Base-by-base conservation (phyloP, 78 protist genomes). In the Salpingoeca rosetta region DNA sequence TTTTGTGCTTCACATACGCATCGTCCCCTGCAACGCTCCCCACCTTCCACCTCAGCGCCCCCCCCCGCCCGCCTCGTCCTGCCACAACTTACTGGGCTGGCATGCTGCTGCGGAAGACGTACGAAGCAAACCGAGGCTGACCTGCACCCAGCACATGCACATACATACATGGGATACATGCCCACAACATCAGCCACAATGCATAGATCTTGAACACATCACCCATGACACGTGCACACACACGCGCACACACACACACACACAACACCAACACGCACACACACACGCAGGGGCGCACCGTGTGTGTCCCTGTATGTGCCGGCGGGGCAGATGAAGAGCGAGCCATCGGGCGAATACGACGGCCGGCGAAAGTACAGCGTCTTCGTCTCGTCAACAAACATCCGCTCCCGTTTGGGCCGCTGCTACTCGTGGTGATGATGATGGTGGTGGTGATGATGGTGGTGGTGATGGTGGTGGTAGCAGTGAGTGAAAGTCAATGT, bases 331-430 rank as follows among this genome's bases (percentile, higher is more conserved):
- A 44, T 3, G 25, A 77, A 2, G 0, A 77, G 44, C n/a, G 76
- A 0, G 41, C 44, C 90, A n/a, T 74, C 77, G 28, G 85, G 86
- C 51, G 84, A 3, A 78, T 41, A 82, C 44, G 42, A 17, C 11
- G 35, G 82, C 31, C 85, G 84, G n/a, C 85, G 78, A 86, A 77
- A 76, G 43, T 45, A 85, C 39, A 79, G 39, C 40, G 57, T 65
- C 44, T 36, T 51, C 24, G 51, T 76, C 73, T 77, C 88, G 40
- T 85, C 88, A n/a, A 17, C 45, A 36, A 44, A 85, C 17, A 77
- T 0, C 17, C 82, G 88, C 38, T 24, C 44, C 2, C 17, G 10
- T 11, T 35, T 28, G 25, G 39, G 42, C 38, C 25, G 11, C 38
- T 11, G 12, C 37, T 11, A 35, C 28, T 74, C n/a, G n/a, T n/a